These are phyloP conservation scores for Colletotrichum acutatum DNA, from an alignment of 2,329 filamentous ascomycete species.

Conservation along the genomic window DNA sequence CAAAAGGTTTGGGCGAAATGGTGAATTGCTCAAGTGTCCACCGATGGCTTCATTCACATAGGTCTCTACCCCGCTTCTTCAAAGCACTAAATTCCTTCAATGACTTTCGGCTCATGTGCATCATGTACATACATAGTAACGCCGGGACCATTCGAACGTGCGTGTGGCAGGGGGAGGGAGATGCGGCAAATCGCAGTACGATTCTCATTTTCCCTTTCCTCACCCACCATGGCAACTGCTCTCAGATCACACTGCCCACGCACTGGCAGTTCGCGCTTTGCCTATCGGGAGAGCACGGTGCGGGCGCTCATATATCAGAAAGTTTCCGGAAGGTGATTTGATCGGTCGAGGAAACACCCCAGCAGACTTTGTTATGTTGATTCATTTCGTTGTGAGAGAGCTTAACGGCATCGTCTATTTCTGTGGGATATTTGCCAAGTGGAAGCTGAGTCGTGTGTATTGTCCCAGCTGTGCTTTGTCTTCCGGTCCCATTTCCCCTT, in stretches of 20 bases:
- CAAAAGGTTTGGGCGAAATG: not conserved
- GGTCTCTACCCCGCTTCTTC: not conserved
- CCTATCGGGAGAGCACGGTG: not conserved
- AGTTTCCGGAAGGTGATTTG: slow-evolving; percentile 9
- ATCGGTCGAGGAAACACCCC: not conserved
- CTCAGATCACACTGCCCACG: not conserved
- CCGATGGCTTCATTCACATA: not conserved
- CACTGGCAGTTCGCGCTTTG: not conserved
- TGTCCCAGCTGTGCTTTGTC: not conserved
- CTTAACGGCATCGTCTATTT: not conserved
- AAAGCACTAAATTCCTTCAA: not conserved
- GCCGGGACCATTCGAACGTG: not conserved
- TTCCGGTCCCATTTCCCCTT: not conserved
- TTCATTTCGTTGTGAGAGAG: not conserved
- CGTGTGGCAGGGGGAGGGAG: not conserved
- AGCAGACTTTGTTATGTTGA: not conserved
- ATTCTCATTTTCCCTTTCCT: not conserved
- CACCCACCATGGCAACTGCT: not conserved
- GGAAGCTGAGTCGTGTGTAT: not conserved
- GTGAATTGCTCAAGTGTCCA: not conserved
- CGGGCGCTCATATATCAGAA: not conserved
- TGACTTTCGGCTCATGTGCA: not conserved
- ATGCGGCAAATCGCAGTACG: not conserved
- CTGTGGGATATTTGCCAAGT: not conserved
- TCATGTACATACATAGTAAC: not conserved